Base-by-base conservation (phyloP, 176 grass and related monocot species). In the Aegilops sharonensis region DNA sequence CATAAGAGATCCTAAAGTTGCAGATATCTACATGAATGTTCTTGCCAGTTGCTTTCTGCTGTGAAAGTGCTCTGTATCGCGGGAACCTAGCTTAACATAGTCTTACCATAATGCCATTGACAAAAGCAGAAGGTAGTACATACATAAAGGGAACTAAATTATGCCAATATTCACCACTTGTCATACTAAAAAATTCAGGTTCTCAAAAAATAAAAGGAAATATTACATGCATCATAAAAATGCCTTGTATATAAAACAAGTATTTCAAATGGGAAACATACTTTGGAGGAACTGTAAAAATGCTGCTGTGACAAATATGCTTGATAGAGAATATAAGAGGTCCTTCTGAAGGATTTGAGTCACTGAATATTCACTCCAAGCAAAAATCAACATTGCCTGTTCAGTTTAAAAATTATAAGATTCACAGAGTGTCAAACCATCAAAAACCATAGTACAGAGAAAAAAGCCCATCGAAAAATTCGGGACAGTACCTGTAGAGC, bases 281-380 rank as follows among this genome's bases (percentile, higher is more conserved):
- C 95, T 91, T 91, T 98, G 93, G 52, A 98, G 86, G 75, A 98
- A 90, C 13, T 94, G 93, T 87, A 98, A 82, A 85, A 92, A 83
- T 47, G 93, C 91, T 60, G 95, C 95, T 61, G 95, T 98, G 36
- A 95, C 84, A 42, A 98, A 98, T 85, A 98, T 89, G 85, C 95
- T 98, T 62, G 95, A 95, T 76, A 98, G 62, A 47, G 91, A 89
- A 85, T 98, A 98, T 70, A 95, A 84, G 36, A 87, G 84, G 66
- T 95, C 89, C 80, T 95, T 92, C 30, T 25, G 90, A 81, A 94
- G 84, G 60, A 98, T 92, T 45, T 94, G 77, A 18, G 68, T 88
- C 45, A 98, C 52, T 17, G 91, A 73, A 78, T 84, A 85, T 43
- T 77, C 91, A 70, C 85, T 94, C 95, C 95, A 95, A 43, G 95